phyloP scores from a whole-genome alignment of 129 eudicot species.

The Silybum marianum region DNA sequence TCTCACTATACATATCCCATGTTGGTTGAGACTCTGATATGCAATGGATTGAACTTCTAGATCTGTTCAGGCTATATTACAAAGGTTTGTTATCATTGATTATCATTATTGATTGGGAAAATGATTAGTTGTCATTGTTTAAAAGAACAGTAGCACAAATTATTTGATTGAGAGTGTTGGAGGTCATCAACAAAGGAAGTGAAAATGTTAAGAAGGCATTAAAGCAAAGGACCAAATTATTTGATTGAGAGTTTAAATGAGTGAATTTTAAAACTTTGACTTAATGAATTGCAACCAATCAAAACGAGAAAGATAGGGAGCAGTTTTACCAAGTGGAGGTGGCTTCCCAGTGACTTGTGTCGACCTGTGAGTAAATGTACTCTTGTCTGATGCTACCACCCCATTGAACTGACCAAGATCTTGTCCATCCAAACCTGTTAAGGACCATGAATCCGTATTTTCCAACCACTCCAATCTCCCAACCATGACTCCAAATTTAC shows the following conservation, averaged over 20 bases:
- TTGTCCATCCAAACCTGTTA: slow-evolving; percentile 67
- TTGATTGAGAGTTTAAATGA: background rate
- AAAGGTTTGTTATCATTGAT: background rate
- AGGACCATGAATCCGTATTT: slow-evolving; percentile 64
- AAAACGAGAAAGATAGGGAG: background rate
- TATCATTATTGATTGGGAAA: background rate
- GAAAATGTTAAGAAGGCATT: background rate
- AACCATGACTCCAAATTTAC: slow-evolving; percentile 73
- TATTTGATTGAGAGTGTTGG: background rate
- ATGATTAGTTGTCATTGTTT: background rate
- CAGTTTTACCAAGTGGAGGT: slow-evolving; percentile 73
- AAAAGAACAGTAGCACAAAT: background rate
- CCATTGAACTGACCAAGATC: slow-evolving; percentile 77
- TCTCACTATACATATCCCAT: too few species aligned
- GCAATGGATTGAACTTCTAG: background rate
- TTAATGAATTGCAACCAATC: background rate
- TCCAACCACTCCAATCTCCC: slow-evolving; percentile 81
- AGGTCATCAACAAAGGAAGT: background rate
- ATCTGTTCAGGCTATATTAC: background rate
- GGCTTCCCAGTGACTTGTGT: slow-evolving; percentile 61
- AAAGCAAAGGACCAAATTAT: background rate
- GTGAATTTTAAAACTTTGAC: background rate
- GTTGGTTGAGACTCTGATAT: slow-evolving; percentile 1
- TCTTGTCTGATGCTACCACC: slow-evolving; percentile 86
- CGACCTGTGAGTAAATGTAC: slow-evolving; percentile 63